Percentiles rank a stretch among this genome's conserved stretches.
Conservation (phyloP, 257 asterid species). For the Solanum megistacrolobum region DNA sequence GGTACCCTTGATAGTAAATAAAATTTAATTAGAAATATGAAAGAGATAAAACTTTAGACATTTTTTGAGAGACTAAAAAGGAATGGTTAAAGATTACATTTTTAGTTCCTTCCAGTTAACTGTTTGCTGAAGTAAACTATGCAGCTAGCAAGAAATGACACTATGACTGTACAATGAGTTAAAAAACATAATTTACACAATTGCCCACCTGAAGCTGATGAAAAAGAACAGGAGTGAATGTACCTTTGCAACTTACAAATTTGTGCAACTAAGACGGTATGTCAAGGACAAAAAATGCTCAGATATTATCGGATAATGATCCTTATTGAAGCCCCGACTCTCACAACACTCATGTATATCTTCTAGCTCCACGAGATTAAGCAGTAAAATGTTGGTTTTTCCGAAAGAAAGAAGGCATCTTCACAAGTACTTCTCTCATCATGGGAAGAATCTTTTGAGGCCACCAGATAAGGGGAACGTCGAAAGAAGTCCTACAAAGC, state of each 20-base stretch:
- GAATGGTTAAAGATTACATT: neutral
- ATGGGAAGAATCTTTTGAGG: neutral
- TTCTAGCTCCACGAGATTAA: neutral
- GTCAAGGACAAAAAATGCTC: neutral
- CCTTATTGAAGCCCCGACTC: neutral
- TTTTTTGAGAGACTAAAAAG: neutral
- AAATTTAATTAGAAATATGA: neutral
- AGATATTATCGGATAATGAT: neutral
- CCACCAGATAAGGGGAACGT: neutral
- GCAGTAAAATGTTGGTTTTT: neutral
- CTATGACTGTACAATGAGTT: neutral
- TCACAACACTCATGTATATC: neutral
- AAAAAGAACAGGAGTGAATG: neutral
- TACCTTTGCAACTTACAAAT: neutral
- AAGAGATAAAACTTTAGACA: neutral
- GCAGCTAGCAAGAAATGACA: neutral
- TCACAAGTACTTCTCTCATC: neutral
- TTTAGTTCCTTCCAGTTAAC: neutral
- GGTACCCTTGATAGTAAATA: neutral
- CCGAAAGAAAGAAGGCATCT: neutral
- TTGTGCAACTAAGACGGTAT: neutral
- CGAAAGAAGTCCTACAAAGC: neutral
- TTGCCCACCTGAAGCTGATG: neutral
- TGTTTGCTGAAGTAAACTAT: neutral
- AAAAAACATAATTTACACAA: neutral